These are phyloP conservation scores for Neohortaea acidophila DNA, from an alignment of 495 filamentous ascomycete genomes.

Conservation along the genomic window DNA sequence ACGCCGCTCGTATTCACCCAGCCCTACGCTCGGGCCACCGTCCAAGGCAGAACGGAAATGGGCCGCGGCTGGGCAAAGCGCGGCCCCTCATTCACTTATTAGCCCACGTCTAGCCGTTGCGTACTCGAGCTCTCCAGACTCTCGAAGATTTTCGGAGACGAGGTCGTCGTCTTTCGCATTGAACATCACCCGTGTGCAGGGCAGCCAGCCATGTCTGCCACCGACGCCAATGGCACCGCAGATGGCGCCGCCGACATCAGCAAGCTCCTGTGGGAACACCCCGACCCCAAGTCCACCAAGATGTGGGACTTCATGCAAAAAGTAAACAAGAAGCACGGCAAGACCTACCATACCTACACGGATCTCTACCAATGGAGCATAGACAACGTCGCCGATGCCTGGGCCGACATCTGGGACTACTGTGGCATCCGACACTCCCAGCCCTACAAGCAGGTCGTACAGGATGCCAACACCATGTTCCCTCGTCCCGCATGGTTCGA, in stretches of 20 bases:
- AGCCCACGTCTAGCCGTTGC: no score
- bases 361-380: conserved; percentile 74
- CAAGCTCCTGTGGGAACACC: conserved; percentile 36
- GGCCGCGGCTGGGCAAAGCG: no score
- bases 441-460: conserved; percentile 48
- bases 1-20: no score
- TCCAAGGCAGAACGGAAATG: no score
- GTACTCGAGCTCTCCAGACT: no score
- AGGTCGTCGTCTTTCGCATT: no score
- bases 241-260: not conserved
- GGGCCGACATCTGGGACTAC: conserved; percentile 75
- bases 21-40: no score
- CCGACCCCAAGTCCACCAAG: conserved; percentile 22
- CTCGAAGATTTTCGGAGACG: no score
- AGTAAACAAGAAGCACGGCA: conserved; percentile 50
- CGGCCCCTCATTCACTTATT: no score
- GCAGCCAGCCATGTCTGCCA: no score
- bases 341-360: conserved; percentile 48
- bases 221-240: not conserved
- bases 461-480: conserved; percentile 52
- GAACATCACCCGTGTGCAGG: no score
- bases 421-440: conserved; percentile 55
- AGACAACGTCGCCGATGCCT: conserved; percentile 58
- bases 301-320: conserved; percentile 36
- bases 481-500: conserved; percentile 74